Base-by-base conservation (phyloP, 2,329 filamentous ascomycete genomes). In the Colletotrichum lini region DNA sequence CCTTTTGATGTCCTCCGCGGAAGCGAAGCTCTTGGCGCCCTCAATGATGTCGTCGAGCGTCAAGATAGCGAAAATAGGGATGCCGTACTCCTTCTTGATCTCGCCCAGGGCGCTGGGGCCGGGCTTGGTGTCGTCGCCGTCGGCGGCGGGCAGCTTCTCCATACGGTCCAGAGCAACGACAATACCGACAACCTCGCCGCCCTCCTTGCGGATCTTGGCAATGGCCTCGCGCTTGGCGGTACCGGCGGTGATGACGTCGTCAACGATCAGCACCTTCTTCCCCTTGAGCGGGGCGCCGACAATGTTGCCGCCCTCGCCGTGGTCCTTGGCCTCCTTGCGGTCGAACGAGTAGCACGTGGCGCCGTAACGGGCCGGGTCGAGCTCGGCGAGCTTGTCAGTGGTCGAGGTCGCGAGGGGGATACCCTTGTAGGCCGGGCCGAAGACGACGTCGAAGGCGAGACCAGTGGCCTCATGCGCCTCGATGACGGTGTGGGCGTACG, bases 161-260 rank as follows among this genome's bases (percentile, higher is more conserved):
- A 92, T 92, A 71, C 96, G 89, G 82, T 98, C 94, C 75, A 98
- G 87, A 4, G 95, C 93, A 42, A 99, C 93, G 23, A 98, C 89
- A 68, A 98, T 95, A 40, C 95, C 96, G 4, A 93, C 93, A 26
- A 98, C 90, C 61, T 89, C 90, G 2, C 96, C 96, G 3, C 96
- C 96, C 80, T 97, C 93, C 76, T 90, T 90, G 77, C 91, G 88
- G 80, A 98, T 98, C 82, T 98, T 96, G 65, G 91, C 91, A 72
- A 98, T 95, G 16, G 96, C 94, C 82, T 98, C 95, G 70, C 95
- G 89, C 84, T 98, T 95, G 50, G 96, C 96, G 1, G 95, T 98
- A 38, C 96, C 96, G 0, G 95, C 96, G 1, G 95, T 98, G 78
- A 98, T 96, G 68, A 99, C 96, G 83, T 98, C 96, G 85, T 99